Conservation (phyloP, 2,329 filamentous ascomycete species). For the Ilyonectria mors-panacis region DNA sequence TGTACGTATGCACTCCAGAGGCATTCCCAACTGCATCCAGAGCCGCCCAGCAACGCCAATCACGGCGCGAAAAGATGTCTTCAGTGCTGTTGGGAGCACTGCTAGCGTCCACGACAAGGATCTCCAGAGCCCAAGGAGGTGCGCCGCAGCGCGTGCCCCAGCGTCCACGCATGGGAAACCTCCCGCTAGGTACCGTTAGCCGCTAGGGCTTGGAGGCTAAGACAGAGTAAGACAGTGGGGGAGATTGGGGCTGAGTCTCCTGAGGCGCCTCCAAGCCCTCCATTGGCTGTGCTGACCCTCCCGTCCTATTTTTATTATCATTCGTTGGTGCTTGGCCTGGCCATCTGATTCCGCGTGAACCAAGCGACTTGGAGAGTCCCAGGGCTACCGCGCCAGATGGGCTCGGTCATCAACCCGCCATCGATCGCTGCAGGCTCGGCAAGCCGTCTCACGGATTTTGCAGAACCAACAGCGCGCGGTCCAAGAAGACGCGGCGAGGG, state of each 20-base stretch:
- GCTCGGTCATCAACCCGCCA: slow-evolving; percentile 18
- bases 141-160: slow-evolving; percentile 9
- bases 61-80: not conserved
- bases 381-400: slow-evolving; percentile 3
- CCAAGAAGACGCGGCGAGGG: not conserved
- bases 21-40: not conserved
- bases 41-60: slow-evolving; percentile 7
- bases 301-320: slow-evolving; percentile 37
- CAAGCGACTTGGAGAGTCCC: not conserved
- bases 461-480: slow-evolving; percentile 8
- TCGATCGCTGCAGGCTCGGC: slow-evolving; percentile 14
- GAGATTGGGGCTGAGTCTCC: slow-evolving; percentile 28
- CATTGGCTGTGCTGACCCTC: slow-evolving; percentile 27
- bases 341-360: slow-evolving; percentile 4
- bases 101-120: slow-evolving; percentile 17
- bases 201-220: slow-evolving; percentile 32
- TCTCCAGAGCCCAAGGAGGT: not conserved
- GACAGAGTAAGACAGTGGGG: slow-evolving; percentile 19
- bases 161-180: slow-evolving; percentile 1
- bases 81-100: slow-evolving; percentile 15
- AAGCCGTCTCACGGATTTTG: not conserved
- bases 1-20: not conserved
- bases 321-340: slow-evolving; percentile 4
- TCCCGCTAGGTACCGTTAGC: slow-evolving; percentile 15
- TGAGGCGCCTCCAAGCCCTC: slow-evolving; percentile 21